Base-by-base conservation (phyloP, 2,329 filamentous ascomycete genomes). In the Monosporascus sp. region DNA sequence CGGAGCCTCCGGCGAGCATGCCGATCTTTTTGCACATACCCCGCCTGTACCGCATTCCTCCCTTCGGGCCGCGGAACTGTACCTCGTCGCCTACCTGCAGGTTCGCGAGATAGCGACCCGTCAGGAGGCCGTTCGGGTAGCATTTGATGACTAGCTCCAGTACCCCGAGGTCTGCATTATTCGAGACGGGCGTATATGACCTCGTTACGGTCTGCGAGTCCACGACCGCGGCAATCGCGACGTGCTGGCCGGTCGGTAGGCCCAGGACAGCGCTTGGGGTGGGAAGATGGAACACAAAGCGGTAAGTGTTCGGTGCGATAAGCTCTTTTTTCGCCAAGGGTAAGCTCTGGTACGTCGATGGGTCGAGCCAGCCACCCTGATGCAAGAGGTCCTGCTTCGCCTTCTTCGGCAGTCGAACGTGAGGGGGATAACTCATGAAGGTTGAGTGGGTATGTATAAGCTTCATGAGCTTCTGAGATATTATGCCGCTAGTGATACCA, bases 181-280 rank as follows among this genome's bases (percentile, higher is more conserved):
- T 79, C 20, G 77, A 79, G 1, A 74, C 66, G 18, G 77, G 80
- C 0, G 80, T 83, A 60, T 83, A 83, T 1, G 79, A 81, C 5
- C 80, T 70, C 2, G 70, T 65, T 8, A 83, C 72, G 0, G 66
- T 59, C 54, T 76, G 66, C 6, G 74, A 76, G 41, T 76, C 68
- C 11, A 82, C 62, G 2, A 64, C 66, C 2, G 76, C 76, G 51
- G 73, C 73, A 53, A 83, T 77, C 44, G 78, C 72, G 4, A 83
- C 72, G 56, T 83, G 80, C 59, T 83, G 80, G 6, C 81, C 80
- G 7, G 76, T 79, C 0, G 81, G 81, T 8, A 84, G 70, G 2
- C 80, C 80, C 2, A 82, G 71, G 0, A 80, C 68, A 2, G 72
- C 71, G 8, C 63, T 59, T 0, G 65, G 57, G 0, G 67, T 68